A percentile compares a stretch with the other conserved stretches of the same genome.
These are phyloP conservation scores for Lasiodiplodia sp. DNA, from an alignment of 2,329 filamentous ascomycete genomes.

Conservation along the genomic window DNA sequence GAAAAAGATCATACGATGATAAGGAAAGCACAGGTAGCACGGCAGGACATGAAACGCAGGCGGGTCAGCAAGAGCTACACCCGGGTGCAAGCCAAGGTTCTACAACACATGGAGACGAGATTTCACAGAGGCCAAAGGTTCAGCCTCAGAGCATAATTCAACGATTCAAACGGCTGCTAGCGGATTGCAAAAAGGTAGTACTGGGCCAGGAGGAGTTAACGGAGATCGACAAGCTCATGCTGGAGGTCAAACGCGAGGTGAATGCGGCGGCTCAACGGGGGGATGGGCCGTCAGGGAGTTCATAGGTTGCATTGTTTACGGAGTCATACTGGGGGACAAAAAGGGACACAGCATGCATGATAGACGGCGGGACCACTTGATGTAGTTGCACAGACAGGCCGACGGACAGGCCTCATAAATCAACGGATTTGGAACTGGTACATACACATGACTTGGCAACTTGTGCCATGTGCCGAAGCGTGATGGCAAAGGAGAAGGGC, in stretches of 20 bases:
- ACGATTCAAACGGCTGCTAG: conserved; percentile 64
- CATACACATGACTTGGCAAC: not conserved
- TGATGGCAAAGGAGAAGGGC: not conserved
- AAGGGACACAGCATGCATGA: conserved; percentile 22
- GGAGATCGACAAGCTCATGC: conserved; percentile 79
- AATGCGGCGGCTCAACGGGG: conserved; percentile 71
- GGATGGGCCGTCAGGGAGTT: conserved; percentile 25
- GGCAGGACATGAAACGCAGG: conserved; percentile 19
- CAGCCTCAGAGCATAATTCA: conserved; percentile 60
- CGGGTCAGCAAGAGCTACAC: conserved; percentile 1
- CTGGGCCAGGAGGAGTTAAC: conserved; percentile 70
- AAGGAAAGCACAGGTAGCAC: conserved; percentile 17
- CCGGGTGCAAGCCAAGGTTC: conserved; percentile 22
- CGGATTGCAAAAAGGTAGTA: conserved; percentile 64
- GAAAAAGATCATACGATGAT: conserved; percentile 18
- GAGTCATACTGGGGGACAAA: conserved; percentile 16
- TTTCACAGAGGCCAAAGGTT: conserved; percentile 9
- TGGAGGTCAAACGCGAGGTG: conserved; percentile 78
- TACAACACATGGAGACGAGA: not conserved
- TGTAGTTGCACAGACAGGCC: conserved; percentile 15
- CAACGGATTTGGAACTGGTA: not conserved
- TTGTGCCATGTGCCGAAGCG: not conserved
- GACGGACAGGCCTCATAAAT: not conserved
- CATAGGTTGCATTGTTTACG: conserved; percentile 10
- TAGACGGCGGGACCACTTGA: conserved; percentile 16